phyloP scores from a whole-genome alignment of 805 yeast genomes.

The Ogataea salicorniae region DNA sequence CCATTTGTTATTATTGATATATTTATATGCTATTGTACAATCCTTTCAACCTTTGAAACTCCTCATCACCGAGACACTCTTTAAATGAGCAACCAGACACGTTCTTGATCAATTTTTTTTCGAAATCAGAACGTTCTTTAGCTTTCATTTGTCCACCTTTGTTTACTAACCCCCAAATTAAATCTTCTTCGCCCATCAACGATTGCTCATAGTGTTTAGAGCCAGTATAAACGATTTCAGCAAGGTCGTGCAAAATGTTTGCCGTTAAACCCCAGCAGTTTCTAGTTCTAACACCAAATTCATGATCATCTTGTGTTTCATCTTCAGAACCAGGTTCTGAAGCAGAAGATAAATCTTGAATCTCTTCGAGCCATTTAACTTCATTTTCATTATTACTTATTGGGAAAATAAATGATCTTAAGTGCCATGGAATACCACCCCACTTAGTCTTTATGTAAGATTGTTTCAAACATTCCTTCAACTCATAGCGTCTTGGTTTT shows the following conservation, averaged over 20 bases:
- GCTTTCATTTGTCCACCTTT: slow-evolving; percentile 48
- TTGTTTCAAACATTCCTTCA: slow-evolving; percentile 31
- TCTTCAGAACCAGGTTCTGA: slow-evolving; percentile 53
- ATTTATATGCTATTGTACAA: slow-evolving; percentile 31
- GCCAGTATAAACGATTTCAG: slow-evolving; percentile 47
- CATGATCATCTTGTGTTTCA: slow-evolving; percentile 31
- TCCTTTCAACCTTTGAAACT: slow-evolving; percentile 36
- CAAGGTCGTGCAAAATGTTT: slow-evolving; percentile 67
- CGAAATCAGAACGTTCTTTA: slow-evolving; percentile 47
- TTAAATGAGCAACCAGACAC: slow-evolving; percentile 38
- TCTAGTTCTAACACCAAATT: slow-evolving; percentile 44
- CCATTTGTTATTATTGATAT: neutral
- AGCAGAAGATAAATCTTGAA: slow-evolving; percentile 56
- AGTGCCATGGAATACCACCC: slow-evolving; percentile 70
- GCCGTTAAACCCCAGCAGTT: slow-evolving; percentile 85
- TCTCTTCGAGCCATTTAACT: slow-evolving; percentile 56
- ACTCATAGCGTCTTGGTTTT: slow-evolving; percentile 21
- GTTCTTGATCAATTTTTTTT: slow-evolving; percentile 44
- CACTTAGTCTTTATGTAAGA: slow-evolving; percentile 42
- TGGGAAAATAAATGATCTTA: slow-evolving; percentile 59
- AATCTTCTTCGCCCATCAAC: slow-evolving; percentile 58
- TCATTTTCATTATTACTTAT: slow-evolving; percentile 46
- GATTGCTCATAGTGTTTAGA: slow-evolving; percentile 21
- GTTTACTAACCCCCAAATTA: slow-evolving; percentile 49
- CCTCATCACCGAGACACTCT: slow-evolving; percentile 40